These are phyloP conservation scores for Beauveria medogensis DNA, from an alignment of 2,329 filamentous ascomycete genomes.

Conservation along the genomic window DNA sequence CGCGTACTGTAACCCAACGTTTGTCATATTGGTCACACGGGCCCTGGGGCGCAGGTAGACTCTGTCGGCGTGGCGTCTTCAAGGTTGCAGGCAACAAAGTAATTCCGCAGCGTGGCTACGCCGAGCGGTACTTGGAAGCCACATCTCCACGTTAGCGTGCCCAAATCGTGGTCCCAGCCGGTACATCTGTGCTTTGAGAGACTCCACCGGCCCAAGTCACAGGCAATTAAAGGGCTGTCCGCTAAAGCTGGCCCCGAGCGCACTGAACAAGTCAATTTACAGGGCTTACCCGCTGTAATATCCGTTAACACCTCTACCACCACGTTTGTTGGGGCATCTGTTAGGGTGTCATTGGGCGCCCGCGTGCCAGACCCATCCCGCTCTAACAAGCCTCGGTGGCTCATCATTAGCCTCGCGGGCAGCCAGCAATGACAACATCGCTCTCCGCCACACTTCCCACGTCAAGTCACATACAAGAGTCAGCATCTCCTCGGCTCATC, in stretches of 20 bases:
- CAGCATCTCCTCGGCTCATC: not conserved
- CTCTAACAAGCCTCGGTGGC: not conserved
- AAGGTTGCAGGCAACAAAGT: not conserved
- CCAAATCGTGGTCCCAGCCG: not conserved
- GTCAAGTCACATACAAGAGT: not conserved
- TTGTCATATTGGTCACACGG: not conserved
- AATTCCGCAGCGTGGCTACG: not conserved
- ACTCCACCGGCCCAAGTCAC: not conserved
- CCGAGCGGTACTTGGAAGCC: not conserved
- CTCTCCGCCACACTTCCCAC: not conserved
- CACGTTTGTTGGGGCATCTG: too few relatives aligned
- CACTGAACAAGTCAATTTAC: not conserved
- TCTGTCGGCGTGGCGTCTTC: not conserved
- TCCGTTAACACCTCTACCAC: not conserved
- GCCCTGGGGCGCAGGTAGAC: not conserved
- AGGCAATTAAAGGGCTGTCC: not conserved
- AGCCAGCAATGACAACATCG: constrained; percentile 16
- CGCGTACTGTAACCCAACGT: not conserved
- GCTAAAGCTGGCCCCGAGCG: not conserved
- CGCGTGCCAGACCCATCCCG: constrained; percentile 3
- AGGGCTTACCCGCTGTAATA: not conserved
- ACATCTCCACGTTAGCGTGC: not conserved
- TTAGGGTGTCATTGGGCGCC: not conserved
- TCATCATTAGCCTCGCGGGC: not conserved
- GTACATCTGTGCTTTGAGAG: not conserved